Evolutionary conservation across 345 rosid species (phyloP), one percentile per base, ranked within the genome.

Genomic region (Capsella bursapastoris): DNA sequence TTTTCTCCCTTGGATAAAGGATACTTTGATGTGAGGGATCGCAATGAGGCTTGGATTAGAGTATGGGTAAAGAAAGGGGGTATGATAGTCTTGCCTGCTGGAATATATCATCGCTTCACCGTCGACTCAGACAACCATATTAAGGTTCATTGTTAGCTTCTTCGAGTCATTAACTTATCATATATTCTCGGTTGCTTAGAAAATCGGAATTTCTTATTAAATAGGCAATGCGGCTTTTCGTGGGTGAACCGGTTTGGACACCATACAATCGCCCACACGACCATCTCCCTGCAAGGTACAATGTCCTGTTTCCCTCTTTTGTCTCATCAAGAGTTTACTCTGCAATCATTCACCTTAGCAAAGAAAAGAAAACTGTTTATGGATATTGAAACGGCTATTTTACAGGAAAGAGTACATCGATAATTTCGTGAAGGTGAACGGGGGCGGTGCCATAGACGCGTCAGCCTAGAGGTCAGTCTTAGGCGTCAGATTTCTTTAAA

Each of bases 261-360:
- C 94, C 97, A 52, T 86, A 66, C 81, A 92, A 92, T 72, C 97
- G 93, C 28, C 97, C 96, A 41, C 92, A 89, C 8, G 97, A 92
- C 80, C 86, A 90, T 81, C 83, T 90, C 40, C 89, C 90, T 50
- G 94, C 92, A 65, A 92, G 94, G 97, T 90, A 77, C 47, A 45
- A 1, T 52, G 49, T 44, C 2, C 18, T 64, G 52, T 48, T 15
- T 48, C 3, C 25, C 38, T 7, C 22, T 27, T 44, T 55, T 18
- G 22, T 18, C 22, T 18, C 22, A 18, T 18, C 22, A 18, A 18
- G 1, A 18, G 22, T 18, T 18, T 55, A 32, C 16, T 29, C 10
- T 29, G 22, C 22, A 31, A 29, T 29, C 3, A 14, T 41, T 28
- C 32, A 22, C 8, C 50, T 4, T 27, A 82, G 14, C 22, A 52